Evolutionary conservation across 202 grass and related monocot genomes (phyloP).

Genomic region (Panicum hallii): DNA sequence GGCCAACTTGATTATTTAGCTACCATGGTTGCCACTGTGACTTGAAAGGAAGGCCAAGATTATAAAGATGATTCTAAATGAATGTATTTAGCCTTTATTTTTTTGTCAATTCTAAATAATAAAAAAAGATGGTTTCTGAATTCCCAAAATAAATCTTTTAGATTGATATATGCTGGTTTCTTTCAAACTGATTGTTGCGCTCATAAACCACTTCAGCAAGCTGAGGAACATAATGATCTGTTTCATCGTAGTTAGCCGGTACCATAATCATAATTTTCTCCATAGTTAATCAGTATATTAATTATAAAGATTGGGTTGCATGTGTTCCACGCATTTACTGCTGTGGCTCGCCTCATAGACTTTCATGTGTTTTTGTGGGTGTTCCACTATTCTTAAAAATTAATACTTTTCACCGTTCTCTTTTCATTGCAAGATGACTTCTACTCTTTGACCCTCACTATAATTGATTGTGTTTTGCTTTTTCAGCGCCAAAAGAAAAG

Average conservation of each 20-base stretch:
- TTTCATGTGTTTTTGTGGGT: neutral
- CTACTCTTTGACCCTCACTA: conserved; percentile 17
- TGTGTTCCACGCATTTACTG: conserved; percentile 12
- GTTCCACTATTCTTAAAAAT: conserved; percentile 3
- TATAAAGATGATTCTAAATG: neutral
- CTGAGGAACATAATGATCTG: conserved; percentile 84
- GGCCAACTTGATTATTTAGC: conserved; percentile 60
- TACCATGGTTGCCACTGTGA: conserved; percentile 71
- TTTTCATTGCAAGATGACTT: neutral
- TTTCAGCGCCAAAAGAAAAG: conserved; percentile 29
- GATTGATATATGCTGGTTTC: conserved; percentile 47
- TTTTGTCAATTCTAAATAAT: neutral
- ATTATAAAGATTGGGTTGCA: conserved; percentile 20
- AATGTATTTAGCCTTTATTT: neutral
- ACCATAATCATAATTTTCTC: too few relatives aligned
- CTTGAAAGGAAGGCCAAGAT: conserved; percentile 62
- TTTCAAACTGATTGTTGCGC: conserved; percentile 57
- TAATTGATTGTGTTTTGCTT: neutral
- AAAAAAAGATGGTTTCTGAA: conserved; percentile 7
- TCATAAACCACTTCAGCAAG: conserved; percentile 77
- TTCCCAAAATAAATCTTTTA: conserved; percentile 74
- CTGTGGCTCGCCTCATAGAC: neutral
- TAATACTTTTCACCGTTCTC: neutral
- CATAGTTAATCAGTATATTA: neutral
- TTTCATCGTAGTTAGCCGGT: conserved; percentile 28